These are phyloP conservation scores for Cupressus sempervirens DNA, from an alignment of 75 land plant genomes.

Conservation along the genomic window DNA sequence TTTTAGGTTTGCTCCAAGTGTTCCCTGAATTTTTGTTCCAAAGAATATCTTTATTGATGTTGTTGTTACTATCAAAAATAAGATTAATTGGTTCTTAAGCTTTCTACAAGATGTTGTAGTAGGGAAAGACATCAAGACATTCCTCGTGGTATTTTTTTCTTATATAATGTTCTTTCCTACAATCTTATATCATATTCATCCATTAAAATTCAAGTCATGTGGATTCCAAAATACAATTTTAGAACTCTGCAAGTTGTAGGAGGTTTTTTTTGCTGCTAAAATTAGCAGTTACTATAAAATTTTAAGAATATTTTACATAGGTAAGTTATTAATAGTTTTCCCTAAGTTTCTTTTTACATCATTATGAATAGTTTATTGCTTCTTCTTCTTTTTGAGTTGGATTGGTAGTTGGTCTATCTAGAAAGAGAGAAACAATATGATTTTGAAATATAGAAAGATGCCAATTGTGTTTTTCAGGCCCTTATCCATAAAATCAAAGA, in stretches of 20 bases:
- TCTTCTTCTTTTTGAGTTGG: neutral
- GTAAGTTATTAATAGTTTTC: conserved; percentile 28
- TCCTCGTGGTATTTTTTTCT: conserved; percentile 31
- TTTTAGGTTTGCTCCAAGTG: conserved; percentile 46
- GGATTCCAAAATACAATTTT: neutral
- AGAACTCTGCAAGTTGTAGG: conserved; percentile 39
- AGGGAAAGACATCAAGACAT: conserved; percentile 55
- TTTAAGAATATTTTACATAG: conserved; percentile 60
- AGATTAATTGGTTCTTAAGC: conserved; percentile 51
- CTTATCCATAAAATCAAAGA: no score
- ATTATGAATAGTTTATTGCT: neutral
- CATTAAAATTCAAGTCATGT: no score
- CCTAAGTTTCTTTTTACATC: neutral
- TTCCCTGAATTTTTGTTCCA: conserved; percentile 60
- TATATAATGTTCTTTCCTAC: conserved; percentile 10
- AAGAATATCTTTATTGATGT: conserved; percentile 56
- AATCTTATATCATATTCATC: neutral
- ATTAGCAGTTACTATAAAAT: conserved; percentile 78
- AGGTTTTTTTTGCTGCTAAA: conserved; percentile 49
- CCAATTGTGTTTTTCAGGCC: no score
- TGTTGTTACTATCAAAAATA: conserved; percentile 36
- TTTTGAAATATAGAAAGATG: no score
- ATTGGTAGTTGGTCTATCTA: no score
- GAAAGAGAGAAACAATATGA: no score
- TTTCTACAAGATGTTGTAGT: conserved; percentile 73